phyloP scores from a whole-genome alignment of 257 asterid species.

The Craterostigma plantagineum region DNA sequence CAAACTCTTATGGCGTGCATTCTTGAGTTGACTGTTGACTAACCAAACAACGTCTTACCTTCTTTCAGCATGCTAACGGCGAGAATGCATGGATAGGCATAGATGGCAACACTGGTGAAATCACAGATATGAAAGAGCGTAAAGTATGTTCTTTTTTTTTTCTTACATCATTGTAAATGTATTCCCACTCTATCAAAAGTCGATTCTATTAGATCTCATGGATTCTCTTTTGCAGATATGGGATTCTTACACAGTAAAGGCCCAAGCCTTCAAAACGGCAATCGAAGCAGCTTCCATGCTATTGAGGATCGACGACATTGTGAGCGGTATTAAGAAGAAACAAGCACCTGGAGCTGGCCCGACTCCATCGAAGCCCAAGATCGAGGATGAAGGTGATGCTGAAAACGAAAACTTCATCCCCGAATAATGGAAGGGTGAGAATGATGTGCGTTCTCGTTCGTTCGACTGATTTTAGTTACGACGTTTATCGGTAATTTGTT shows the following conservation, averaged over 20 bases:
- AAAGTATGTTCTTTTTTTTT: constrained; percentile 26
- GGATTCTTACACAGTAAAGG: constrained; percentile 92
- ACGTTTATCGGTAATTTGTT: too few relatives aligned
- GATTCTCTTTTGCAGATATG: constrained; percentile 40
- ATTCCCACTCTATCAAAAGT: background rate
- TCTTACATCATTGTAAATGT: background rate
- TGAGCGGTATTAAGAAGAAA: constrained; percentile 86
- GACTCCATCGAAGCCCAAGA: constrained; percentile 53
- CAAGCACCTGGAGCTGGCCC: constrained; percentile 62
- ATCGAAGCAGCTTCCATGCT: constrained; percentile 98
- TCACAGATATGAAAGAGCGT: constrained; percentile 81
- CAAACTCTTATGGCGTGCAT: constrained; percentile 5
- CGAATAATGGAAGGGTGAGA: constrained; percentile 25
- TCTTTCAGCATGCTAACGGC: constrained; percentile 70
- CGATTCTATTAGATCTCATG: background rate
- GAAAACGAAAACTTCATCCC: constrained; percentile 81
- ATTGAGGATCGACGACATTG: constrained; percentile 83
- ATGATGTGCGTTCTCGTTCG: too few relatives aligned
- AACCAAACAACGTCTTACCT: background rate
- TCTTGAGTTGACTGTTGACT: constrained; percentile 1
- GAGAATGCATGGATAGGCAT: constrained; percentile 96
- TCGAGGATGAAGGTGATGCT: constrained; percentile 70
- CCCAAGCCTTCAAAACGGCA: constrained; percentile 86
- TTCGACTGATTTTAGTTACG: too few relatives aligned
- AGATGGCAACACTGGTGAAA: constrained; percentile 88